Evolutionary conservation across 176 grass and related monocot species (phyloP).

Genomic region (Aegilops tauschii): DNA sequence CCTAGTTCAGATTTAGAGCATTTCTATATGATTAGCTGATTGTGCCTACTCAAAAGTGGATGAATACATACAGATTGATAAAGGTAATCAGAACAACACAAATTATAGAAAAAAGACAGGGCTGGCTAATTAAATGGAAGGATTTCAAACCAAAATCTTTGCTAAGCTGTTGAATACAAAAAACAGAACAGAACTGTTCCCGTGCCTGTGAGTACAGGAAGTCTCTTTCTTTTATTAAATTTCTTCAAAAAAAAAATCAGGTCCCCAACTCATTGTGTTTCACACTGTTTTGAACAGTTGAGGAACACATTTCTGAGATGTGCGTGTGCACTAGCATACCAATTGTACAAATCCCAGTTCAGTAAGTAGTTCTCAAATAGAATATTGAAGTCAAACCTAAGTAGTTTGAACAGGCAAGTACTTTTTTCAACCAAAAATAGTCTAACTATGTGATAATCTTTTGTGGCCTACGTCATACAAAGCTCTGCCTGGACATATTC

Average conservation of each 20-base stretch:
- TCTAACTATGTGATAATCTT: not conserved
- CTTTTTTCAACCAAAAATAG: not conserved
- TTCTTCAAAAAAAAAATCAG: not conserved
- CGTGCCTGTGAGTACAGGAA: not conserved
- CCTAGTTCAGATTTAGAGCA: not conserved
- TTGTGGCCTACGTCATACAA: not conserved
- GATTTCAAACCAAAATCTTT: no score
- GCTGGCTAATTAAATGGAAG: no score
- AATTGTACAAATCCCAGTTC: not conserved
- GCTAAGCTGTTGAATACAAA: no score
- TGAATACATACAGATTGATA: not conserved
- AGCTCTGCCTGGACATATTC: not conserved
- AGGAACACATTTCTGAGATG: not conserved
- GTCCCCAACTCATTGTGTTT: not conserved
- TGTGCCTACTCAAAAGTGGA: not conserved
- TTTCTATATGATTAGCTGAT: not conserved
- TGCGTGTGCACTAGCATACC: not conserved
- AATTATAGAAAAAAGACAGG: no score
- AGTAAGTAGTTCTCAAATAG: not conserved
- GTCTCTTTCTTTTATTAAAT: not conserved
- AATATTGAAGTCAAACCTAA: not conserved
- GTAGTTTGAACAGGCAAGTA: not conserved
- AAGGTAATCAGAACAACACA: not conserved
- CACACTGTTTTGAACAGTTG: not conserved
- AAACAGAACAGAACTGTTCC: no score